Conservation (phyloP, 441 rosid species). For the Gossypium davidsonii region DNA sequence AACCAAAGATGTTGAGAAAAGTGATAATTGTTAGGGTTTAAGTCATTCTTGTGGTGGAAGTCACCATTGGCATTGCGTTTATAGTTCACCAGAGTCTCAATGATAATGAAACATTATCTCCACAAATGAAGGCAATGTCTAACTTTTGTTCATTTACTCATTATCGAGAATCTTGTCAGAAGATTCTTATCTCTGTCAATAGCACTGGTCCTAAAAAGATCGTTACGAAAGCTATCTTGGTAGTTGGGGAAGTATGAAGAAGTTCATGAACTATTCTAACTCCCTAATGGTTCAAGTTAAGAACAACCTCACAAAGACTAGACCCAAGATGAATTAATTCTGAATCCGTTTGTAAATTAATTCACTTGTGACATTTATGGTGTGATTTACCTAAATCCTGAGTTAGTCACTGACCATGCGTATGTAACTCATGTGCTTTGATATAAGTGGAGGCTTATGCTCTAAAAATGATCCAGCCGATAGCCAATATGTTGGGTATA, state of each 20-base stretch:
- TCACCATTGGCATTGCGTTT: conserved; percentile 42
- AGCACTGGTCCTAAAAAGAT: conserved; percentile 53
- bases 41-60: conserved; percentile 53
- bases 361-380: too few species aligned
- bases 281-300: conserved; percentile 19
- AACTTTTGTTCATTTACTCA: conserved; percentile 45
- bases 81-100: too few species aligned
- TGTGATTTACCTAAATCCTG: too few species aligned
- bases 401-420: too few species aligned
- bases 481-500: too few species aligned
- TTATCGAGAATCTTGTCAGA: conserved; percentile 54
- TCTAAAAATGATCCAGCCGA: too few species aligned
- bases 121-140: conserved; percentile 52
- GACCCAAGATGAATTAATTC: too few species aligned
- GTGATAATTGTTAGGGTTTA: conserved; percentile 43
- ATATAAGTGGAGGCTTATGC: too few species aligned
- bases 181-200: conserved; percentile 38
- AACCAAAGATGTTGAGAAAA: background rate
- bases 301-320: conserved; percentile 21
- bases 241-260: conserved; percentile 32
- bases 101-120: conserved; percentile 18
- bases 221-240: conserved; percentile 36
- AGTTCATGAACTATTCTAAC: conserved; percentile 31
- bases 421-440: too few species aligned
- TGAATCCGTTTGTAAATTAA: too few species aligned